Evolutionary conservation across 2,329 filamentous ascomycete species (phyloP), one percentile per base, ranked within the genome.

Genomic region (Aureobasidium sp.): DNA sequence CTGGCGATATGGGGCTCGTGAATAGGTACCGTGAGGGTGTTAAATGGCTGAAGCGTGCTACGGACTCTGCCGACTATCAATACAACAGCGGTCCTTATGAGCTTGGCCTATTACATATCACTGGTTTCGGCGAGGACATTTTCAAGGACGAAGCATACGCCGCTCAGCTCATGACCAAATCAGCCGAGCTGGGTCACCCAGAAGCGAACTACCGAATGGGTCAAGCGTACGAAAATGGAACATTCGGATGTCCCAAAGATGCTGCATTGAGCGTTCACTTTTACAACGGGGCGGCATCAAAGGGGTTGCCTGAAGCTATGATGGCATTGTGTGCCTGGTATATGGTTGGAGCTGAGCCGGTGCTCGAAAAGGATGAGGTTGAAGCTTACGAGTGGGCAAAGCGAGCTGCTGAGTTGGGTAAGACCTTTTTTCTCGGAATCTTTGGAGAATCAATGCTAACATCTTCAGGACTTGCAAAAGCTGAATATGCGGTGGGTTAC

Each of bases 251-350:
- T 71, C 94, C 94, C 0, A 86, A 87, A 58, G 94, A 99, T 73
- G 91, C 94, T 1, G 91, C 92, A 1, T 79, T 99, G 59, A 97
- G 91, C 66, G 91, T 99, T 10, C 94, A 99, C 74, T 99, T 97
- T 72, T 99, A 99, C 77, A 99, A 93, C 1, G 88, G 87, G 29
- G 93, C 94, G 13, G 94, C 94, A 2, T 89, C 96, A 70, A 82
- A 83, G 50, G 91, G 90, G 1, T 89, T 97, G 70, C 82, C 91
- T 0, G 83, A 86, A 52, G 93, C 91, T 52, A 97, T 97, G 91
- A 96, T 99, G 92, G 93, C 93, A 5, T 80, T 99, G 9, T 99
- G 94, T 75, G 94, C 94, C 12, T 99, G 94, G 94, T 99, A 97
- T 74, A 89, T 97, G 82, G 89, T 97, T 44, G 94, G 94, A 12